Evolutionary conservation across 2,329 filamentous ascomycete genomes (phyloP), one percentile per base, ranked within the genome.

Genomic region (Fusarium chlamydosporum): DNA sequence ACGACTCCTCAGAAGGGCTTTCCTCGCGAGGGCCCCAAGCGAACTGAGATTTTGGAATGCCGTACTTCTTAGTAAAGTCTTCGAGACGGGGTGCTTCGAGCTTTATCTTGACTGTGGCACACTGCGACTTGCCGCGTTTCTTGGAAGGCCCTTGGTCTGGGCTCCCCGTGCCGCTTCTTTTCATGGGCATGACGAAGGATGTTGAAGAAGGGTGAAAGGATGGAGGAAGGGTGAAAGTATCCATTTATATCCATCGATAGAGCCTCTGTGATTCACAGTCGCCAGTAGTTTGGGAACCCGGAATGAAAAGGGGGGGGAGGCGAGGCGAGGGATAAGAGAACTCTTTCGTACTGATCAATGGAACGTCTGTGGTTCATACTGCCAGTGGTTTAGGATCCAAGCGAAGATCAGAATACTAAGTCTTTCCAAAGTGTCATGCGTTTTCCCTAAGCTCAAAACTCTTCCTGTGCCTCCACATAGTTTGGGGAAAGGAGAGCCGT

Each of bases 31-130:
- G 23, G 4, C 68, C 67, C 64, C 64, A 70, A 12, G 45, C 31
- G 29, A 63, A 71, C 35, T 70, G 67, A 4, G 18, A 34, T 16
- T 12, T 43, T 4, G 67, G 67, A 33, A 68, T 65, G 5, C 67
- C 67, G 27, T 55, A 57, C 3, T 43, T 31, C n/a, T 56, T 45
- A 3, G 51, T 35, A 18, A 71, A 70, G 46, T 71, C 67, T 18
- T 41, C 18, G 4, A 54, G 56, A 16, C 56, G 43, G 12, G 67
- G 67, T 4, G 42, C 42, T 51, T 70, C 67, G 16, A 68, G 18
- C 12, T 6, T 37, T 11, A n/a, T 11, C 18, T 48, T 48, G 35
- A 15, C 4, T 37, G 45, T 2, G 47, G 13, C 16, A 43, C n/a
- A 16, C 16, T 35, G 46, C 20, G 16, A 23, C 31, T 53, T 55